Evolutionary conservation across 805 yeast species (phyloP).

Genomic region (Ogataea kodamae): DNA sequence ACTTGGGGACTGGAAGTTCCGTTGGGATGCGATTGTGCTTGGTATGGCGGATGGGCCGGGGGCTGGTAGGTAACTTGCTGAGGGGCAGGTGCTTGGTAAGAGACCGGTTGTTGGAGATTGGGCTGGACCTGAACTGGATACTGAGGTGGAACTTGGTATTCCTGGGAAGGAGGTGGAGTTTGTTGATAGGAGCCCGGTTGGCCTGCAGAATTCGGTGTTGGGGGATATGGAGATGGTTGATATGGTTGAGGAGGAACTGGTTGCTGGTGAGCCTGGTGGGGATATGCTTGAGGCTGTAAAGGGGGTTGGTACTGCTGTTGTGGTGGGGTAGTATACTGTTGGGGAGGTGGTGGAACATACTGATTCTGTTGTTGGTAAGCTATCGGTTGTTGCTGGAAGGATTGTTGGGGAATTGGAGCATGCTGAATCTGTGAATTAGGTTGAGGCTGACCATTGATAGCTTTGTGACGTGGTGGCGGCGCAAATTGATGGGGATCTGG

Average conservation of each 20-base stretch:
- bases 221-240: neutral
- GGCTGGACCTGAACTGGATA: neutral
- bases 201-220: no score
- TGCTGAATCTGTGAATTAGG: constrained; percentile 11
- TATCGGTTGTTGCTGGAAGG: constrained; percentile 1
- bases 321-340: constrained; percentile 1
- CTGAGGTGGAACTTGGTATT: constrained; percentile 3
- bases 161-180: neutral
- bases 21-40: constrained; percentile 16
- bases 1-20: no score
- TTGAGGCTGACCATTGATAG: constrained; percentile 19
- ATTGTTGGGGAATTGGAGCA: neutral
- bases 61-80: constrained; percentile 4
- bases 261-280: constrained; percentile 8
- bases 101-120: constrained; percentile 6
- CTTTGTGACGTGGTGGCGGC: constrained; percentile 27
- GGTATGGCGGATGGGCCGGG: constrained; percentile 6
- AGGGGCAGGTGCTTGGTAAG: constrained; percentile 9
- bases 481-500: constrained; percentile 36
- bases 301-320: constrained; percentile 7
- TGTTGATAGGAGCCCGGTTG: no score
- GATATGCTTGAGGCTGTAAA: neutral
- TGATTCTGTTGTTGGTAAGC: constrained; percentile 14
- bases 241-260: constrained; percentile 1
- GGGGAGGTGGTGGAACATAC: constrained; percentile 13